Conservation (phyloP, 192 early-diverging fungal genomes). For the Umbelopsis sp. region DNA sequence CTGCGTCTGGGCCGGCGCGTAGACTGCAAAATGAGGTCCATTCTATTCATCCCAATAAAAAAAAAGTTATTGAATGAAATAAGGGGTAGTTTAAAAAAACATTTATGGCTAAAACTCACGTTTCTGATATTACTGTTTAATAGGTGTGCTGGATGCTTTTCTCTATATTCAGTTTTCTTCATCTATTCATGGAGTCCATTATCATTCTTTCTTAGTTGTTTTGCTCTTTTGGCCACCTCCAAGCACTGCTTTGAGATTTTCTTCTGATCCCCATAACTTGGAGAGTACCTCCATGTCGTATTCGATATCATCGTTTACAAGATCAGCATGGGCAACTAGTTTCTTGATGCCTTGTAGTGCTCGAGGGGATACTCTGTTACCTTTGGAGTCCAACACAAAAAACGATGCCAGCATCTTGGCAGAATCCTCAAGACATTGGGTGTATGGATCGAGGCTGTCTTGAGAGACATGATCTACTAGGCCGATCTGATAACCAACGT, state of each 20-base stretch:
- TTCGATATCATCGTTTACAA: constrained; percentile 30
- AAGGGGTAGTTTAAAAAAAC: background rate
- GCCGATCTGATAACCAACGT: constrained; percentile 38
- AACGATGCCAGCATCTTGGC: constrained; percentile 44
- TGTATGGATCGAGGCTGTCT: constrained; percentile 13
- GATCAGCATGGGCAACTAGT: constrained; percentile 36
- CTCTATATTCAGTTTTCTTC: background rate
- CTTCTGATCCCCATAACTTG: background rate
- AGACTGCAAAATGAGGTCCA: background rate
- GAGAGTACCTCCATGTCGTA: constrained; percentile 19
- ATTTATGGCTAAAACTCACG: too few species aligned
- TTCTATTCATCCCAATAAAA: background rate
- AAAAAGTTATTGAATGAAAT: background rate
- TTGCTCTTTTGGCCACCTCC: background rate
- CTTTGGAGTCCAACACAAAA: constrained; percentile 20
- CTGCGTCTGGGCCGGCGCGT: background rate
- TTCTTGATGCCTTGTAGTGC: constrained; percentile 57
- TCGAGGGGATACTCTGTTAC: constrained; percentile 38
- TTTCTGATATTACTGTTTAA: too few species aligned
- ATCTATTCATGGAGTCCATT: background rate
- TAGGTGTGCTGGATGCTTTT: too few species aligned
- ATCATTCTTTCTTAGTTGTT: background rate
- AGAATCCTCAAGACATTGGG: constrained; percentile 11
- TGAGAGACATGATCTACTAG: constrained; percentile 42
- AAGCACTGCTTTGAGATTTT: background rate